Percentiles rank a stretch among this genome's conserved stretches.
These are phyloP conservation scores for Millerago galiae DNA, from an alignment of 805 yeast species.

Conservation along the genomic window DNA sequence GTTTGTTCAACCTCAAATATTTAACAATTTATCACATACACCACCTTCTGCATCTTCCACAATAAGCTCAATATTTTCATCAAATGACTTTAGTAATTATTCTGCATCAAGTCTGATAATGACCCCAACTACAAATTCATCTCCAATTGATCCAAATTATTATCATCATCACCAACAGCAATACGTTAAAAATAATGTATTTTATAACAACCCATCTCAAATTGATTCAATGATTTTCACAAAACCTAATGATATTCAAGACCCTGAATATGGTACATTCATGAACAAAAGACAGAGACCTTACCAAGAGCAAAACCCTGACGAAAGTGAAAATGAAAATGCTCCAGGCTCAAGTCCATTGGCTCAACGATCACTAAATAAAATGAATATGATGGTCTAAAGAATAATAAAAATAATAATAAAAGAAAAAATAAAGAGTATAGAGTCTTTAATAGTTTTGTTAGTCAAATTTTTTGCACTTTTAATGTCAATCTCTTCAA, in stretches of 20 bases:
- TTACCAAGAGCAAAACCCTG: background rate
- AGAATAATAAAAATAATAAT: background rate
- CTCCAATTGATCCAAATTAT: slow-evolving; percentile 8
- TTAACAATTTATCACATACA: slow-evolving; percentile 4
- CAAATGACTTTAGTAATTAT: slow-evolving; percentile 7
- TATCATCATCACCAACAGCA: slow-evolving; percentile 3
- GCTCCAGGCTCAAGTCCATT: slow-evolving; percentile 6
- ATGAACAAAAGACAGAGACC: slow-evolving; percentile 5
- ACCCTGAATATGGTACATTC: slow-evolving; percentile 3
- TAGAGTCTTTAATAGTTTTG: background rate
- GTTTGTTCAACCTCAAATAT: slow-evolving; percentile 1
- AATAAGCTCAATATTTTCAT: slow-evolving; percentile 8
- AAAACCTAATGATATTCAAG: slow-evolving; percentile 4
- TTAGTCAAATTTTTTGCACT: background rate
- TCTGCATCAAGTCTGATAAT: slow-evolving; percentile 6
- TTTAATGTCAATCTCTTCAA: background rate
- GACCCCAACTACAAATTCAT: slow-evolving; percentile 8
- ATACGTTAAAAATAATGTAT: slow-evolving; percentile 1
- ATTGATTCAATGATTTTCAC: background rate
- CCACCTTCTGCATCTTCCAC: slow-evolving; percentile 12
- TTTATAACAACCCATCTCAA: slow-evolving; percentile 1
- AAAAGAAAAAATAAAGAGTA: background rate
- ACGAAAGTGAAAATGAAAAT: background rate
- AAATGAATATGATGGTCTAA: slow-evolving; percentile 9
- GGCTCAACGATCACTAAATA: slow-evolving; percentile 9